Evolutionary conservation across 805 yeast species (phyloP).

Genomic region (Candida andamanensis): DNA sequence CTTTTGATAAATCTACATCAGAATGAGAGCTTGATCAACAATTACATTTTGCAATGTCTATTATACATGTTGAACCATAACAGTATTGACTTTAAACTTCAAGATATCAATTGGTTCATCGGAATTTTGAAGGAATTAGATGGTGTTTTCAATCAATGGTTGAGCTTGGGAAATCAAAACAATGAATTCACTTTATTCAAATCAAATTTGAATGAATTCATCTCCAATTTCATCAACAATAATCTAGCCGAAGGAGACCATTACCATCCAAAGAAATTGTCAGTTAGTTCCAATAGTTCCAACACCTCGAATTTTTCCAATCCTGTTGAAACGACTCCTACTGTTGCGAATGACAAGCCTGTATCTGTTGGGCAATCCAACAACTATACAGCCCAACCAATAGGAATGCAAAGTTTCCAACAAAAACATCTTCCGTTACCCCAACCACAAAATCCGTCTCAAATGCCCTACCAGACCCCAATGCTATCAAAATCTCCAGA

Average conservation of each 20-base stretch:
- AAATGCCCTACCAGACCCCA: too few species aligned
- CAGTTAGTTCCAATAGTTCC: slow-evolving; percentile 2
- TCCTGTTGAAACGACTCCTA: too few species aligned
- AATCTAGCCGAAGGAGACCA: slow-evolving; percentile 2
- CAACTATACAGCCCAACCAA: too few species aligned
- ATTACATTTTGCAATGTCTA: slow-evolving; percentile 24
- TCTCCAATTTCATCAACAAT: slow-evolving; percentile 2
- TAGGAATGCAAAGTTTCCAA: too few species aligned
- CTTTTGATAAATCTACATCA: slow-evolving; percentile 25
- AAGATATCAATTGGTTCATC: slow-evolving; percentile 6
- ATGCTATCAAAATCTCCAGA: too few species aligned
- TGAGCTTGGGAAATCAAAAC: slow-evolving; percentile 6
- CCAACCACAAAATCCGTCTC: too few species aligned
- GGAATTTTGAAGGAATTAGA: slow-evolving; percentile 7
- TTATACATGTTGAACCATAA: slow-evolving; percentile 17
- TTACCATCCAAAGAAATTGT: slow-evolving; percentile 2
- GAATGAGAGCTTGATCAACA: slow-evolving; percentile 16
- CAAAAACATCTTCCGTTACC: too few species aligned
- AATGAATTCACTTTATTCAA: slow-evolving; percentile 5
- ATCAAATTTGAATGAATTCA: slow-evolving; percentile 5
- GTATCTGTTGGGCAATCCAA: too few species aligned
- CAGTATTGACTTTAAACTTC: slow-evolving; percentile 8
- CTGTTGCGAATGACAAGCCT: too few species aligned
- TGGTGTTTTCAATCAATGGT: slow-evolving; percentile 9
- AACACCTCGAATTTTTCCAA: background rate